phyloP scores from a whole-genome alignment of 2,329 filamentous ascomycete genomes.

The Cladosporium sp. region DNA sequence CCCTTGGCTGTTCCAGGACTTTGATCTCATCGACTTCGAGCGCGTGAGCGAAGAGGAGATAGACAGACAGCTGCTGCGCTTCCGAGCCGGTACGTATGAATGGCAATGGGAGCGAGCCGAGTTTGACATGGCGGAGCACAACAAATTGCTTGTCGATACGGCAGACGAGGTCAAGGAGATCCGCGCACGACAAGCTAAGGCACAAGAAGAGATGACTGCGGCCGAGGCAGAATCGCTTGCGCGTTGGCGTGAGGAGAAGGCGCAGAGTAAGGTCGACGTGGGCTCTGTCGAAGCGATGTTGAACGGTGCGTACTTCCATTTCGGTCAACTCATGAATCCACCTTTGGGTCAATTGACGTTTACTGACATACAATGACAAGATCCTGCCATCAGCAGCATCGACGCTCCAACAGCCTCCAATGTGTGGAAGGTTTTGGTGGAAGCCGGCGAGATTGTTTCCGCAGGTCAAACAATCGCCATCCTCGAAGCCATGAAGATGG shows the following conservation, averaged over 20 bases:
- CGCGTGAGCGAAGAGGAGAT: conserved; percentile 51
- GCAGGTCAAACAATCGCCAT: conserved; percentile 35
- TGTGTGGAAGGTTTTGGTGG: conserved; percentile 42
- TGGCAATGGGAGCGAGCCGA: conserved; percentile 48
- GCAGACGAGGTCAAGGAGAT: conserved; percentile 46
- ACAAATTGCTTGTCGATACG: conserved; percentile 44
- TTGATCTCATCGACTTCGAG: conserved; percentile 55
- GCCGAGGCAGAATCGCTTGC: conserved; percentile 44
- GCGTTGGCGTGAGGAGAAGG: conserved; percentile 42
- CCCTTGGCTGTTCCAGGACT: conserved; percentile 56
- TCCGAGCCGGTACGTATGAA: conserved; percentile 48
- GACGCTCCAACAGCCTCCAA: conserved; percentile 44
- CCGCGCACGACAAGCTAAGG: conserved; percentile 41
- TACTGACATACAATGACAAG: conserved; percentile 13
- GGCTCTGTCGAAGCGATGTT: conserved; percentile 48
- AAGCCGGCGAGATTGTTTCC: conserved; percentile 34
- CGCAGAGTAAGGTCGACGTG: conserved; percentile 42
- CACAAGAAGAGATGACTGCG: conserved; percentile 47
- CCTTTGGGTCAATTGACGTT: background rate
- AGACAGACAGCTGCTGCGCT: conserved; percentile 45
- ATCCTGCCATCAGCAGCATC: conserved; percentile 35
- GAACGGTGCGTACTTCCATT: conserved; percentile 33
- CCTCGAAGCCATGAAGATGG: conserved; percentile 46
- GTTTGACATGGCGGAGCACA: conserved; percentile 56
- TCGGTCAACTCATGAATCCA: background rate